Percentiles rank a stretch among this genome's conserved stretches.
phyloP scores from a whole-genome alignment of 2,329 filamentous ascomycete species.

The Diplodia corticola region DNA sequence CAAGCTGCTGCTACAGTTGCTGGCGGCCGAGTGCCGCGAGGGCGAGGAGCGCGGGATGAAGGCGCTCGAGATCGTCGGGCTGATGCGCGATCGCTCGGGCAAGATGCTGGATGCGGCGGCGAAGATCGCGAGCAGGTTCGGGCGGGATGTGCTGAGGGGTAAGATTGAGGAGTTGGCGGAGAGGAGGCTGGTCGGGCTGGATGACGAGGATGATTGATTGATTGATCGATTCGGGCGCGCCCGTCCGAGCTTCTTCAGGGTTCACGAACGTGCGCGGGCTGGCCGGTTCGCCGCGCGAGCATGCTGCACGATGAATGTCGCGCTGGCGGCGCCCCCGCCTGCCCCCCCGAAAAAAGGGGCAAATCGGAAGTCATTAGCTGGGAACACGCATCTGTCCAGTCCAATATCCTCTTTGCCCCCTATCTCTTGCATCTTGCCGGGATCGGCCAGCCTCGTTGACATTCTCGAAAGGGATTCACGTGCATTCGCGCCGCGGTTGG shows the following conservation, averaged over 20 bases:
- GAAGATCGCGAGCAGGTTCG: slow-evolving; percentile 86
- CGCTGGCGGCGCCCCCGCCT: too few species aligned
- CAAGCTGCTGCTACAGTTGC: slow-evolving; percentile 83
- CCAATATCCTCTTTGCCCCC: background rate
- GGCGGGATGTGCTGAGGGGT: slow-evolving; percentile 73
- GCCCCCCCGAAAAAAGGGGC: background rate
- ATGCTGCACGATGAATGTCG: background rate
- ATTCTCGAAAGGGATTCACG: background rate
- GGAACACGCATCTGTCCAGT: background rate
- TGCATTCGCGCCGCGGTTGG: background rate
- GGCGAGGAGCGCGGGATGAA: slow-evolving; percentile 94
- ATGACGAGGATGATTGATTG: slow-evolving; percentile 44
- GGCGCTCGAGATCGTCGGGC: slow-evolving; percentile 81
- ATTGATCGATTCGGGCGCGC: background rate
- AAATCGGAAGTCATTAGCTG: background rate
- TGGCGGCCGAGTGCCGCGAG: slow-evolving; percentile 86
- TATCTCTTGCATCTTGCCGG: background rate
- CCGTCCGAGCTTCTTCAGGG: background rate
- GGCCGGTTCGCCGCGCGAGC: background rate
- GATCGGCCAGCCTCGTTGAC: background rate
- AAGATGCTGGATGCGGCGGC: slow-evolving; percentile 89
- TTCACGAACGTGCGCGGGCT: background rate
- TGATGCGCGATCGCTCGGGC: slow-evolving; percentile 82
- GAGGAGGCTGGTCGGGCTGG: slow-evolving; percentile 61
- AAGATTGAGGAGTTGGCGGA: slow-evolving; percentile 90